These are phyloP conservation scores for Diaporthe sp. DNA, from an alignment of 2,329 filamentous ascomycete species.

Conservation along the genomic window DNA sequence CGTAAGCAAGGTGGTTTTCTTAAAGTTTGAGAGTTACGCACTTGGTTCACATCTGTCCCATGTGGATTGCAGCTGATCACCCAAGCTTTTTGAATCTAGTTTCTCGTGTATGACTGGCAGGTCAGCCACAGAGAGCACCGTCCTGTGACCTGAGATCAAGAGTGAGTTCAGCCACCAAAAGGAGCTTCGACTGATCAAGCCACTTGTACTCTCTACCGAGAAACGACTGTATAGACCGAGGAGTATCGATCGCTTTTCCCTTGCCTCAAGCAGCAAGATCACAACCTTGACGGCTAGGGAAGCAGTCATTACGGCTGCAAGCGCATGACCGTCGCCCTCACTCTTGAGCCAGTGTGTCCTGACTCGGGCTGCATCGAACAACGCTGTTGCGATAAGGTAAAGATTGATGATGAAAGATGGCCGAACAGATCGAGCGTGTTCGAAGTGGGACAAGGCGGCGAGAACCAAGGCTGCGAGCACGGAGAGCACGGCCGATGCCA, in stretches of 20 bases:
- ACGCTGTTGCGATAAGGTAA: conserved; percentile 60
- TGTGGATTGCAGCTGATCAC: conserved; percentile 53
- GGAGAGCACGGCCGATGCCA: conserved; percentile 40
- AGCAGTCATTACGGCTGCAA: conserved; percentile 59
- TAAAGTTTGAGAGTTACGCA: background rate
- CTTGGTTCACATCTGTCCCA: conserved; percentile 49
- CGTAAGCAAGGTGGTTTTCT: background rate
- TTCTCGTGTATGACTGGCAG: conserved; percentile 42
- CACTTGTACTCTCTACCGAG: conserved; percentile 65
- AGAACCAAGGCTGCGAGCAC: conserved; percentile 47
- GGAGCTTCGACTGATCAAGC: conserved; percentile 61
- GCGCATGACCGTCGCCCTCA: conserved; percentile 47
- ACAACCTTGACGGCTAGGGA: conserved; percentile 58
- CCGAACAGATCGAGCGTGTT: conserved; percentile 59
- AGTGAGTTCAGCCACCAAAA: conserved; percentile 70
- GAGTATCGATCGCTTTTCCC: conserved; percentile 59
- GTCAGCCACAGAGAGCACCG: background rate
- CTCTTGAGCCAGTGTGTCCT: conserved; percentile 59
- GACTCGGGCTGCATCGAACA: conserved; percentile 61
- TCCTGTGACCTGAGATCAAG: conserved; percentile 49
- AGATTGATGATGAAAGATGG: conserved; percentile 62
- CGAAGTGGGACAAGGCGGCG: conserved; percentile 58
- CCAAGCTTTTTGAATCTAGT: conserved; percentile 51
- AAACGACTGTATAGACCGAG: conserved; percentile 53
- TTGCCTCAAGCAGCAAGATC: conserved; percentile 59